Evolutionary conservation across 805 yeast species (phyloP), one percentile per base, ranked within the genome.

Genomic region (Blastobotrys americana): DNA sequence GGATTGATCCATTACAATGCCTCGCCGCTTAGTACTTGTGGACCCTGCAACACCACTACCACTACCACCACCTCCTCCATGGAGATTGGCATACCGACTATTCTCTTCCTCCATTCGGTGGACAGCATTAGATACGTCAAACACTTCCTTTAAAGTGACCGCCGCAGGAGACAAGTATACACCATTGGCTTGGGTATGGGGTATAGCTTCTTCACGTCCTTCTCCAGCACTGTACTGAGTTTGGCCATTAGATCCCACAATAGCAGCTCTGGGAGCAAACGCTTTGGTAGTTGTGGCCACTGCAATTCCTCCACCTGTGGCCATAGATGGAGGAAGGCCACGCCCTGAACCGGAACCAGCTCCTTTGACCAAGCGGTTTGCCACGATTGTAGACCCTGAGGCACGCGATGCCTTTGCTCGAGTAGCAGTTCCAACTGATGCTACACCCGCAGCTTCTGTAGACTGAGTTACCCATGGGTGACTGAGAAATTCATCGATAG

Each of bases 51-150:
- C n/a, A n/a, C n/a, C n/a, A n/a, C n/a, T n/a, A n/a, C n/a, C n/a
- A n/a, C n/a, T n/a, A n/a, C n/a, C n/a, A n/a, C n/a, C n/a, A n/a
- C n/a, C n/a, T n/a, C n/a, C n/a, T n/a, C n/a, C n/a, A n/a, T n/a
- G n/a, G n/a, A n/a, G n/a, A n/a, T n/a, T n/a, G n/a, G n/a, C n/a
- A n/a, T n/a, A 28, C 53, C 65, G 52, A 5, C 74, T 71, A 46
- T 60, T 59, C 44, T 82, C 89, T 58, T 80, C 84, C 42, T 82
- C 87, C 67, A 75, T 73, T 55, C 95, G 78, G 58, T 85, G 90
- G 15, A 86, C 87, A 4, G 95, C 94, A 41, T 86, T 82, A 22
- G 88, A 80, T 5, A 86, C 78, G 56, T 86, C 95, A 61, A 86
- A 86, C 9, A 89, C 94, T 55, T 86, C 95, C 52, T 85, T 78